phyloP scores from a whole-genome alignment of 1,284 basidiomycete species.

The Boletus chippewaensis region DNA sequence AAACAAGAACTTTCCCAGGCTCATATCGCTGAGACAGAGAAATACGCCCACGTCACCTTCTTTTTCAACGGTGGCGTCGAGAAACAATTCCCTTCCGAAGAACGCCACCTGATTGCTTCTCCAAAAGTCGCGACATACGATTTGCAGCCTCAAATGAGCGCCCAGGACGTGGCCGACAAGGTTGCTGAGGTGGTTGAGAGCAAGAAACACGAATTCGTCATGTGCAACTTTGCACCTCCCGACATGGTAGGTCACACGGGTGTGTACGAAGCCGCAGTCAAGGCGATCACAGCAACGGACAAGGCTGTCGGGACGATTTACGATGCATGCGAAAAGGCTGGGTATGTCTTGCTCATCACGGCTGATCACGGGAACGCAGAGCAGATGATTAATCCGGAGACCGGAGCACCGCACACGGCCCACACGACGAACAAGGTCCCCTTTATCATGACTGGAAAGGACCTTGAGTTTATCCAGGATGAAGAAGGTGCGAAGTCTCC shows the following conservation, averaged over 20 bases:
- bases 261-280: constrained; percentile 79
- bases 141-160: constrained; percentile 82
- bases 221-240: constrained; percentile 94
- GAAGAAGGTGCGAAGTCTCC: constrained; percentile 40
- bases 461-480: constrained; percentile 38
- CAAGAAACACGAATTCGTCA: constrained; percentile 75
- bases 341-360: constrained; percentile 81
- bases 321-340: constrained; percentile 76
- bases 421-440: constrained; percentile 83
- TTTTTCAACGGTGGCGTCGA: constrained; percentile 96
- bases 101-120: constrained; percentile 81
- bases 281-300: constrained; percentile 80
- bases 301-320: constrained; percentile 80
- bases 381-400: constrained; percentile 82
- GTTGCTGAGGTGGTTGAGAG: constrained; percentile 77
- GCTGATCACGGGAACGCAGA: constrained; percentile 92
- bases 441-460: constrained; percentile 67
- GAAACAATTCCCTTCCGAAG: constrained; percentile 80
- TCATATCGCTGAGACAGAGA: constrained; percentile 91
- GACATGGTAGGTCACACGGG: constrained; percentile 96
- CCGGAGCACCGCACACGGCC: constrained; percentile 80
- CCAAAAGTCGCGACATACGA: constrained; percentile 90
- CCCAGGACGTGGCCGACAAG: constrained; percentile 79
- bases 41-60: constrained; percentile 93
- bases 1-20: constrained; percentile 76